Base-by-base conservation (phyloP, 306 rosid species). In the Urtica urens region DNA sequence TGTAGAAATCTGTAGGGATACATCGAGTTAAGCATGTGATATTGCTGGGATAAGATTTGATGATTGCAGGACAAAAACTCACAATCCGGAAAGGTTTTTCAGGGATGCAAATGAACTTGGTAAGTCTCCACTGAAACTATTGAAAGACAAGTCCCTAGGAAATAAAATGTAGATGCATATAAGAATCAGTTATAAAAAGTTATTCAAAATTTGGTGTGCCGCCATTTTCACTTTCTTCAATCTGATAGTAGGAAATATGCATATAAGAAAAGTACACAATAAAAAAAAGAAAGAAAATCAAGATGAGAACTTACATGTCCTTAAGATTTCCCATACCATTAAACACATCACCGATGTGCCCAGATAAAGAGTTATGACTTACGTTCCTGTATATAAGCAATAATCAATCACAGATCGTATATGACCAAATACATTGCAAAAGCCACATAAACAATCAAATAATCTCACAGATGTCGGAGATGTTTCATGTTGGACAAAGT, bases 61-160 rank as follows among this genome's bases (percentile, higher is more conserved):
- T 69, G 23, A 46, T 40, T 28, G 18, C 23, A 49, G 46, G 43
- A n/a, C 26, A 29, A 26, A 68, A 35, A 55, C 83, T 74, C 67
- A 81, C 97, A 90, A 38, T 68, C 65, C 59, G 22, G 68, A 57
- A 52, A 90, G 70, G 63, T 67, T 77, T 52, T 63, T 72, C 75
- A 84, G 52, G 70, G 85, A 77, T 49, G 75, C 93, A 65, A 90
- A 79, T 53, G 97, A 90, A 59, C 82, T 79, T n/a, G 97, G 93
- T 46, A 90, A 74, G 75, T 90, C 97, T 52, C 97, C 97, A 1
- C 79, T 66, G 48, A 90, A 72, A 65, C 77, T 76, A 49, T 90
- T 90, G 55, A 65, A 59, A 14, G 97, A 90, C 54, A 90, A 75
- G 65, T 84, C 97, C 87, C 97, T 90, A 22, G 44, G 29, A 49